Evolutionary conservation across 306 rosid genomes (phyloP).

Genomic region (Dalbergia oliveri): DNA sequence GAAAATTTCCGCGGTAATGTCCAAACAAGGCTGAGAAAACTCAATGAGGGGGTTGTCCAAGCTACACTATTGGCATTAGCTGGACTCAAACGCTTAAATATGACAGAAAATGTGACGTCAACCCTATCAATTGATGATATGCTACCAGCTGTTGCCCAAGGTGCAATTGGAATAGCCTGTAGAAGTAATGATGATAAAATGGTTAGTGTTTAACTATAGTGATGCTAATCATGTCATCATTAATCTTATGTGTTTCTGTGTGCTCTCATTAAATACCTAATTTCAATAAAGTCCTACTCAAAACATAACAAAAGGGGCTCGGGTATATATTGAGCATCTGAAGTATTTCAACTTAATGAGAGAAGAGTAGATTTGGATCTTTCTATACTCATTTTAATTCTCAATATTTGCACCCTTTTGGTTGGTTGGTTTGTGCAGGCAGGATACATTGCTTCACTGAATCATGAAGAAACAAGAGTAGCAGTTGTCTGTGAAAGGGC

Average conservation of each 20-base stretch:
- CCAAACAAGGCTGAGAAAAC: conserved; percentile 86
- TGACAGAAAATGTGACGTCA: conserved; percentile 60
- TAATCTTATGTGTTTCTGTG: not conserved
- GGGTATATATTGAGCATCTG: not conserved
- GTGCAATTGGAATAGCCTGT: conserved; percentile 64
- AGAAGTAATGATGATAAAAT: conserved; percentile 68
- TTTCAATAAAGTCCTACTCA: conserved; percentile 19
- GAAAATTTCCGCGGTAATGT: conserved; percentile 98
- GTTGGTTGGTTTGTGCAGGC: conserved; percentile 61
- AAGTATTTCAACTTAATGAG: not conserved
- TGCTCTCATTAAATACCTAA: not conserved
- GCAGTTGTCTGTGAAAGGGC: conserved; percentile 90
- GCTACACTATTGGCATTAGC: conserved; percentile 97
- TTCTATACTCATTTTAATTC: not conserved
- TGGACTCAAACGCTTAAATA: conserved; percentile 83
- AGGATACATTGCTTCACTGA: conserved; percentile 72
- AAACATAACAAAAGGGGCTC: not conserved
- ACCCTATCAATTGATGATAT: conserved; percentile 59
- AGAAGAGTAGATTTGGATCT: not conserved
- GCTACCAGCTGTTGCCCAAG: conserved; percentile 69
- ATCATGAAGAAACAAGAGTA: conserved; percentile 88
- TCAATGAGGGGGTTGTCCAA: conserved; percentile 86
- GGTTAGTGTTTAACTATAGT: conserved; percentile 55
- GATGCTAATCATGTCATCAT: not conserved
- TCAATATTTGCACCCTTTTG: conserved; percentile 25